phyloP scores from a whole-genome alignment of 495 filamentous ascomycete species.

The Xylaria flabelliformis region DNA sequence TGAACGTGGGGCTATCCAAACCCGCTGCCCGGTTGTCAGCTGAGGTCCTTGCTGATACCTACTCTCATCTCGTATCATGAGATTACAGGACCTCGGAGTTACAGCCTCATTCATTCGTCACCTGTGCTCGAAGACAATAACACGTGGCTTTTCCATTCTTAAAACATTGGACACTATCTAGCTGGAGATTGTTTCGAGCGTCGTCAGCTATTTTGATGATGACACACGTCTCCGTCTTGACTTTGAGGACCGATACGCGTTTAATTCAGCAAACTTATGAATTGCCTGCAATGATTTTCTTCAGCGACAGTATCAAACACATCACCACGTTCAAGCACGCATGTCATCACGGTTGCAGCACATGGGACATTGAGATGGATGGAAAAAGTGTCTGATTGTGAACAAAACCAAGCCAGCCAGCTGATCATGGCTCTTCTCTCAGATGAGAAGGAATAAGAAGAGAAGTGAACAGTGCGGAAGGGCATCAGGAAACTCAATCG shows the following conservation, averaged over 20 bases:
- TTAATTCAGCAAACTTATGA: not conserved
- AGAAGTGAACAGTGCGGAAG: not conserved
- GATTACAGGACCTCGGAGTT: constrained; percentile 8
- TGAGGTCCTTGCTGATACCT: not conserved
- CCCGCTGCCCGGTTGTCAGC: not conserved
- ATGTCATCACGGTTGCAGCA: not conserved
- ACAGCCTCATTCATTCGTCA: constrained; percentile 14
- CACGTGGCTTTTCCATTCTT: constrained; percentile 1
- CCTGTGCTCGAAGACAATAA: not conserved
- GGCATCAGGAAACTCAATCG: not conserved
- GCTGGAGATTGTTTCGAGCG: not conserved
- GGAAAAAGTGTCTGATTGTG: not conserved
- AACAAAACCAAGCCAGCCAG: constrained; percentile 13
- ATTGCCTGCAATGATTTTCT: not conserved
- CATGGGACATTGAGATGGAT: not conserved
- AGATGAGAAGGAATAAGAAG: not conserved
- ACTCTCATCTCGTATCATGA: constrained; percentile 14
- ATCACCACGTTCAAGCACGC: not conserved
- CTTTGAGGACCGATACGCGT: not conserved
- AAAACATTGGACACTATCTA: not conserved
- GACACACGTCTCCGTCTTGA: not conserved
- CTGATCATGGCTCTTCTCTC: not conserved
- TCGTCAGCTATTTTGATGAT: constrained; percentile 3
- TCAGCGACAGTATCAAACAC: not conserved
- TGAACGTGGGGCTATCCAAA: constrained; percentile 9